Evolutionary conservation across 257 asterid species (phyloP).

Genomic region (Petrea volubilis): DNA sequence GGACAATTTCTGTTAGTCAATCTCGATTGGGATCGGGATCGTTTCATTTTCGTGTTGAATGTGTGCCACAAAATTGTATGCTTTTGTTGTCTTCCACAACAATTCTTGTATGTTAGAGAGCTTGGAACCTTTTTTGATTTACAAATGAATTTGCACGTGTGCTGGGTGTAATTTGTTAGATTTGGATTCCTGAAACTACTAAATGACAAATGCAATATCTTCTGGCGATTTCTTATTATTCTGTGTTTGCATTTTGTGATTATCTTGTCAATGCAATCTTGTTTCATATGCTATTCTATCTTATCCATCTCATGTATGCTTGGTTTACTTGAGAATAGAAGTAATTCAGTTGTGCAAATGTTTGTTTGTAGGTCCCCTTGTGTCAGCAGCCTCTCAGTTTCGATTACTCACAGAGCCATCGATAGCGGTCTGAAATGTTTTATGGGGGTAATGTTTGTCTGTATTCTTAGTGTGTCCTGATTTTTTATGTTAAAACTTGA

Average conservation of each 20-base stretch:
- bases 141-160: neutral
- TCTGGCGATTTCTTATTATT: neutral
- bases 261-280: neutral
- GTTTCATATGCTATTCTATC: neutral
- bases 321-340: neutral
- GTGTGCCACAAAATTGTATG: neutral
- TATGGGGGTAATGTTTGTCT: constrained; percentile 21
- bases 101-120: neutral
- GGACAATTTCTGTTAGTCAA: neutral
- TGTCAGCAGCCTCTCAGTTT: constrained; percentile 86
- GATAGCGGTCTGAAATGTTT: constrained; percentile 15
- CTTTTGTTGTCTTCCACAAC: neutral
- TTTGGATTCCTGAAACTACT: constrained; percentile 1
- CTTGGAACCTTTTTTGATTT: neutral
- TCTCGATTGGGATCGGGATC: neutral
- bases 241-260: constrained; percentile 4
- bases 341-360: neutral
- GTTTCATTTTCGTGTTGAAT: neutral
- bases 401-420: constrained; percentile 64
- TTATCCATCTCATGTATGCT: neutral
- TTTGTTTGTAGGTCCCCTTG: constrained; percentile 60
- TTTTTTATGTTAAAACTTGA: constrained; percentile 26
- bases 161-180: neutral
- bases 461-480: constrained; percentile 27
- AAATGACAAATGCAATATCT: neutral